These are phyloP conservation scores for Mortierella sp. DNA, from an alignment of 371 early-diverging fungal genomes.

Conservation along the genomic window DNA sequence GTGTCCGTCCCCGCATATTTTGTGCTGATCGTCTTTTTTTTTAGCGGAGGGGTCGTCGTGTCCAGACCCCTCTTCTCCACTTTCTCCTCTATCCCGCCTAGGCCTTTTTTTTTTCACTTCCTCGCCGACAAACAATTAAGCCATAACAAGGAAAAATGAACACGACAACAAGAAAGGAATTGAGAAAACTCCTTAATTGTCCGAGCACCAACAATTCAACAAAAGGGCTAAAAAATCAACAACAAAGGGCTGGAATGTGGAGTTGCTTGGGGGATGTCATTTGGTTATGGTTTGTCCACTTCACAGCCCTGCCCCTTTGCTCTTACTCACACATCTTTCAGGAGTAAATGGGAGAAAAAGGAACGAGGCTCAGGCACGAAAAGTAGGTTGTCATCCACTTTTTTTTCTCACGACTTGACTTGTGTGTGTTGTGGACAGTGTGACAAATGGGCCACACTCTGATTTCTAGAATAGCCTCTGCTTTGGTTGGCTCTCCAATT, in stretches of 20 bases:
- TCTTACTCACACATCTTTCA: not conserved
- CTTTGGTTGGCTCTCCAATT: not conserved
- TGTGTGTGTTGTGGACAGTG: not conserved
- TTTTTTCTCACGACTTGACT: slow-evolving; percentile 3
- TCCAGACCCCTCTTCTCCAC: not conserved
- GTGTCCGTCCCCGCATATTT: not conserved
- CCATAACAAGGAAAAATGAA: not conserved
- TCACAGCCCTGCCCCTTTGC: not conserved
- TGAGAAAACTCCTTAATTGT: not conserved
- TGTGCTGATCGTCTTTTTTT: not conserved
- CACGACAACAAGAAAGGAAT: not conserved
- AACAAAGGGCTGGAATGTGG: slow-evolving; percentile 1
- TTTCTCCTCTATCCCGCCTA: not conserved
- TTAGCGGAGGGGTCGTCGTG: not conserved
- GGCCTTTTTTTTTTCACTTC: not conserved
- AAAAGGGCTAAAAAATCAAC: not conserved
- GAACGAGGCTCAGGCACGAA: not conserved
- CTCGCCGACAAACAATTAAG: not conserved
- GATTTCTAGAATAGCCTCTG: not conserved
- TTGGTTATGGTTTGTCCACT: not conserved
- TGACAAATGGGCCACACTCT: slow-evolving; percentile 1
- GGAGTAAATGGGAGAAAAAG: not conserved
- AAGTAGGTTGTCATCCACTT: not conserved
- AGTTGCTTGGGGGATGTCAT: not conserved
- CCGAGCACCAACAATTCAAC: not conserved